Evolutionary conservation across 2,329 filamentous ascomycete genomes (phyloP).

Genomic region (Dichotomopilus funicola): DNA sequence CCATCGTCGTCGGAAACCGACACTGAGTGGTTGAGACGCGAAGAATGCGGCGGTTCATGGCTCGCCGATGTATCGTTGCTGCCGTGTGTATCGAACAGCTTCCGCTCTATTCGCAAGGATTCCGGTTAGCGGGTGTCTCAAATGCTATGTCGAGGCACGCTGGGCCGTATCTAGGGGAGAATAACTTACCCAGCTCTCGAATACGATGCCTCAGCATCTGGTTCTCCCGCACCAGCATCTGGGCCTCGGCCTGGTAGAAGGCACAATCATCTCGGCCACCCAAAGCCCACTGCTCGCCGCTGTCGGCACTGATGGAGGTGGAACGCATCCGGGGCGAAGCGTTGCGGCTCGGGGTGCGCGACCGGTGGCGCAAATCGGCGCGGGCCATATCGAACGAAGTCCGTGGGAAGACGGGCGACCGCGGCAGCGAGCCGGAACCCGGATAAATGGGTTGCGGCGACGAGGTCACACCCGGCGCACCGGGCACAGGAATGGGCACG

Average conservation of each 20-base stretch:
- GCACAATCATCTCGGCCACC: slow-evolving; percentile 66
- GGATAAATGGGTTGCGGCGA: slow-evolving; percentile 25
- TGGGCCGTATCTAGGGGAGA: background rate
- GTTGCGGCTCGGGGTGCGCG: slow-evolving; percentile 52
- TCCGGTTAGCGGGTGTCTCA: too few species aligned
- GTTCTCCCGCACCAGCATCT: slow-evolving; percentile 70
- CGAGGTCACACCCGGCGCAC: slow-evolving; percentile 22
- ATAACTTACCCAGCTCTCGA: slow-evolving; percentile 57
- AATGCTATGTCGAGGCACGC: too few species aligned
- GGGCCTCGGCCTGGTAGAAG: slow-evolving; percentile 77
- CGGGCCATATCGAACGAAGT: slow-evolving; percentile 55
- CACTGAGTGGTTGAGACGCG: too few species aligned
- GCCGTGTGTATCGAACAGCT: too few species aligned
- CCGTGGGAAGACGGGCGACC: slow-evolving; percentile 46
- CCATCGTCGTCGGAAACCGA: too few species aligned
- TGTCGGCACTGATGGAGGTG: slow-evolving; percentile 53
- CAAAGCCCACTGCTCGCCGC: slow-evolving; percentile 51
- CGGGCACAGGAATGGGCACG: slow-evolving; percentile 14
- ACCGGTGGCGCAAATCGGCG: slow-evolving; percentile 49
- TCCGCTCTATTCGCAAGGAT: too few species aligned
- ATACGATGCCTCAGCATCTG: slow-evolving; percentile 75
- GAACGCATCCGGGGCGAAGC: slow-evolving; percentile 51
- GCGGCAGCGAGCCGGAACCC: slow-evolving; percentile 39
- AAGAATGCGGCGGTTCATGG: too few species aligned
- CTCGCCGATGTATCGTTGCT: too few species aligned